Percentiles rank a stretch among this genome's conserved stretches.
Evolutionary conservation across 176 grass and related monocot species (phyloP).

Genomic region (Oryza officinalis): DNA sequence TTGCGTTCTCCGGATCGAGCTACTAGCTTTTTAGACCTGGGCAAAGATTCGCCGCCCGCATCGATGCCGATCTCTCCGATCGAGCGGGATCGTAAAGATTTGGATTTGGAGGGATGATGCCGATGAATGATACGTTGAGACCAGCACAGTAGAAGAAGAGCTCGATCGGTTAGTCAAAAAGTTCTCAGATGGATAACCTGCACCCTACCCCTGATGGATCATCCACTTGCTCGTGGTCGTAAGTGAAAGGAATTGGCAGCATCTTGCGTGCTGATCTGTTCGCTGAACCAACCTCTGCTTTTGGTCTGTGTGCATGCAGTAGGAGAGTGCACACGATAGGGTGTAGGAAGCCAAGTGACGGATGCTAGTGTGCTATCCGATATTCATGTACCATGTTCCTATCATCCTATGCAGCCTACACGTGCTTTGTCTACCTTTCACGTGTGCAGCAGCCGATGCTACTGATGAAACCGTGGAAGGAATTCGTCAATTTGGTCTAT

Average conservation of each 20-base stretch:
- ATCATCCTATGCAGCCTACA: background rate
- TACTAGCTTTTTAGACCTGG: background rate
- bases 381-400: background rate
- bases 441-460: background rate
- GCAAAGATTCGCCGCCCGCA: conserved; percentile 2
- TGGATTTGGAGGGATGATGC: background rate
- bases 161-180: background rate
- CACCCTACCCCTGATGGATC: background rate
- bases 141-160: background rate
- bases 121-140: background rate
- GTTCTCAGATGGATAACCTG: no score
- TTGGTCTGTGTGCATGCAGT: background rate
- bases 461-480: background rate
- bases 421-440: background rate
- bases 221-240: background rate
- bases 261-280: conserved; percentile 10
- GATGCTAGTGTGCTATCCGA: background rate
- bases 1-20: background rate
- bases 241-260: conserved; percentile 1
- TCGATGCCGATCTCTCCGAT: conserved; percentile 13
- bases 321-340: background rate
- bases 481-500: background rate
- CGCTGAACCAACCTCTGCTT: background rate
- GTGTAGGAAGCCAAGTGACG: background rate
- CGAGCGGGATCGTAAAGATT: background rate